Conservation (phyloP, 495 filamentous ascomycete species). For the Sporormia fimetaria region DNA sequence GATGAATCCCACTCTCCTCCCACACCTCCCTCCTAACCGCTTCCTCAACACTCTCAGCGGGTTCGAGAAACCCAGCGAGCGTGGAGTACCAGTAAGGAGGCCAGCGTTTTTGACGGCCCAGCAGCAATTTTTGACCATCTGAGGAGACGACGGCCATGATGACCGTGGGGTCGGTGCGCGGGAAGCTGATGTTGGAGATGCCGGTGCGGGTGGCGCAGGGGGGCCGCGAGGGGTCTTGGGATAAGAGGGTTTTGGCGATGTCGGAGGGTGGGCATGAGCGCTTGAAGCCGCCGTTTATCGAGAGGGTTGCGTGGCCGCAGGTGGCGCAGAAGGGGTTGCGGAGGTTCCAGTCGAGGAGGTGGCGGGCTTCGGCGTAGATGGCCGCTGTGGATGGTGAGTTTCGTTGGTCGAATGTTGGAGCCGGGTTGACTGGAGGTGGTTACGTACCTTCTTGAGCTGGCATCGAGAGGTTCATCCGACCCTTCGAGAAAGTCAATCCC, state of each 20-base stretch:
- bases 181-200: conserved; percentile 77
- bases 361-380: conserved; percentile 81
- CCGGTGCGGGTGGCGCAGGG: conserved; percentile 67
- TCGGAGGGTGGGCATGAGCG: conserved; percentile 79
- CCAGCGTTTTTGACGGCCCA: conserved; percentile 76
- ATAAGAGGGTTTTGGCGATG: conserved; percentile 46
- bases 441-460: conserved; percentile 48
- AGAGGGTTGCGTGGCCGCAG: conserved; percentile 75
- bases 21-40: conserved; percentile 90
- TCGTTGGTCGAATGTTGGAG: neutral
- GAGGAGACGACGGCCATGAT: conserved; percentile 82
- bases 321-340: conserved; percentile 85
- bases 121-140: conserved; percentile 62
- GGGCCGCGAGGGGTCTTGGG: conserved; percentile 35
- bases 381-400: conserved; percentile 47
- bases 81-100: conserved; percentile 79
- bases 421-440: neutral
- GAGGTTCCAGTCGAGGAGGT: conserved; percentile 87
- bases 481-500: conserved; percentile 48
- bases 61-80: conserved; percentile 89
- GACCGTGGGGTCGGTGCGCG: conserved; percentile 87
- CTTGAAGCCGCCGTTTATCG: conserved; percentile 82
- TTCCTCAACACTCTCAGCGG: conserved; percentile 88
- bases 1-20: conserved; percentile 80
- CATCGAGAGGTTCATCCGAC: conserved; percentile 47